phyloP scores from a whole-genome alignment of 2,329 filamentous ascomycete genomes.

The Trichoderma sp. region DNA sequence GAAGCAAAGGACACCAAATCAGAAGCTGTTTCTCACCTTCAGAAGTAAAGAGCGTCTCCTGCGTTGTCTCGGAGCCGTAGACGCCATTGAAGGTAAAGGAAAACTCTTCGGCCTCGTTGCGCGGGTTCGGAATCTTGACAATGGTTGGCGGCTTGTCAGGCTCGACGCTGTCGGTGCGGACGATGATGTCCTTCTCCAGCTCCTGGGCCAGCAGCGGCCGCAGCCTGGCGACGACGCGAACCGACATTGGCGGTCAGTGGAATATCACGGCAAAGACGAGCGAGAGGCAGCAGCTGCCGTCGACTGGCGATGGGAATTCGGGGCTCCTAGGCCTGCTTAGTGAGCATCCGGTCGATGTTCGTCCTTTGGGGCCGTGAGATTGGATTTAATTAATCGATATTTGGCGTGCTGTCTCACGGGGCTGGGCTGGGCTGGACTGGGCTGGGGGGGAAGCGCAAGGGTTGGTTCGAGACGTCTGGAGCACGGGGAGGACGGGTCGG shows the following conservation, averaged over 20 bases:
- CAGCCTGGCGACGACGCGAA: constrained; percentile 88
- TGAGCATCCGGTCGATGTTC: constrained; percentile 17
- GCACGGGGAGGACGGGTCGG: constrained; percentile 1
- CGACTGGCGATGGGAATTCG: constrained; percentile 15
- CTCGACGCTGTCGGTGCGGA: constrained; percentile 66
- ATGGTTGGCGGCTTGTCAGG: constrained; percentile 65
- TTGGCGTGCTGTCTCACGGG: constrained; percentile 5
- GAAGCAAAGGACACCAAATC: not conserved
- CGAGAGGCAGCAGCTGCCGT: constrained; percentile 27
- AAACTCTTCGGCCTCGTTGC: constrained; percentile 88
- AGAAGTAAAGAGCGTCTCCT: constrained; percentile 84
- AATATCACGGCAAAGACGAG: constrained; percentile 29
- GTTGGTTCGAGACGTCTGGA: constrained; percentile 26
- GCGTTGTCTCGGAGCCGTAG: constrained; percentile 76
- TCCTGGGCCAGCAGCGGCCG: constrained; percentile 86
- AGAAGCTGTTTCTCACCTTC: constrained; percentile 64
- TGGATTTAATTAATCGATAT: constrained; percentile 23
- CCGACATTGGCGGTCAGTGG: constrained; percentile 53
- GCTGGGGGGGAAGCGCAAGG: constrained; percentile 4
- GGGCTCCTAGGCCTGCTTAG: constrained; percentile 21
- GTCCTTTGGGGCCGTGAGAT: constrained; percentile 7
- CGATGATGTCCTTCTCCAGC: constrained; percentile 83
- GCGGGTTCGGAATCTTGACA: constrained; percentile 89
- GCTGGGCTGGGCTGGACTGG: not conserved
- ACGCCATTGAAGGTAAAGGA: constrained; percentile 94